These are phyloP conservation scores for Mycena citricolor DNA, from an alignment of 1,284 basidiomycete genomes.

Conservation along the genomic window DNA sequence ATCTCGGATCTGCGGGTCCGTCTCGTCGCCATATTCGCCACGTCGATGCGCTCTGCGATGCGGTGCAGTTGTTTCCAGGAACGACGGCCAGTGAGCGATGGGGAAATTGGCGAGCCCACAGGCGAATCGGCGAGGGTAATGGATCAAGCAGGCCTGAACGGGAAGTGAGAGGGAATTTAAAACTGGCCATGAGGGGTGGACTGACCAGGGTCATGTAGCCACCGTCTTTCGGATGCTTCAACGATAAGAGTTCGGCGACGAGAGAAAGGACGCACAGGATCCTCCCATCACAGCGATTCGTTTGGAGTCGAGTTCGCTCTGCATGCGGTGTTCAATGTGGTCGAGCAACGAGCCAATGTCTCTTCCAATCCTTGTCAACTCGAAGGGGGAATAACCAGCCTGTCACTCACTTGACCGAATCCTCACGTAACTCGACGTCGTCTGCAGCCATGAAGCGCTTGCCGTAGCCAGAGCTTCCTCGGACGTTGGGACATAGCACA, in stretches of 20 bases:
- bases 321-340: conserved; percentile 16
- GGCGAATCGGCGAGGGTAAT: conserved; percentile 19
- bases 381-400: background rate
- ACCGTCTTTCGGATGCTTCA: conserved; percentile 10
- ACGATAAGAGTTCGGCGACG: background rate
- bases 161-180: background rate
- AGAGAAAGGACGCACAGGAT: conserved; percentile 15
- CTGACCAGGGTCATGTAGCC: conserved; percentile 22
- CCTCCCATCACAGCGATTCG: conserved; percentile 22
- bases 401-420: conserved; percentile 20
- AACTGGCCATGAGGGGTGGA: background rate
- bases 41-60: conserved; percentile 15
- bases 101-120: conserved; percentile 21
- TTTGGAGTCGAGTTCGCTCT: conserved; percentile 17
- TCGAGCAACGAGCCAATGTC: conserved; percentile 21
- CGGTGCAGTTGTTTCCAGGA: conserved; percentile 21
- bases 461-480: conserved; percentile 22
- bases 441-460: conserved; percentile 21
- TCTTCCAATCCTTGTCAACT: conserved; percentile 1
- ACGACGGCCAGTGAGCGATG: conserved; percentile 22
- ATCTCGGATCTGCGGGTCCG: conserved; percentile 16
- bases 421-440: conserved; percentile 21
- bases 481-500: conserved; percentile 21
- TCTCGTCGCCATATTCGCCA: conserved; percentile 22
- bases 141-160: conserved; percentile 20